Evolutionary conservation across 2,329 filamentous ascomycete genomes (phyloP).

Genomic region (Penicillium sp.): DNA sequence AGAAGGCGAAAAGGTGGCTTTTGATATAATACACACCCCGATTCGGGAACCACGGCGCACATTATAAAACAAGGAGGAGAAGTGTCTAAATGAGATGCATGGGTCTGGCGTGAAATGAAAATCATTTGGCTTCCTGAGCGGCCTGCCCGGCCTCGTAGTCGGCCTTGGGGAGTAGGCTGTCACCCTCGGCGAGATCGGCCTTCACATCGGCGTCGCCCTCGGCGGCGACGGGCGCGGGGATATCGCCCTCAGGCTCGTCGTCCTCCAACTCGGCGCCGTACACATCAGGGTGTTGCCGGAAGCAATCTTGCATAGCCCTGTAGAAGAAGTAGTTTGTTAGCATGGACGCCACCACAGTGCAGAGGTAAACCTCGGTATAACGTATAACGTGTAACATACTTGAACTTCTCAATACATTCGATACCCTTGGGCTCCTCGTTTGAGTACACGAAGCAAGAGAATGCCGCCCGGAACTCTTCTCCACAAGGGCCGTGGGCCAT

Average conservation of each 20-base stretch:
- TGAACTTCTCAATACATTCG: constrained; percentile 97
- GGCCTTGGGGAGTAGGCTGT: constrained; percentile 52
- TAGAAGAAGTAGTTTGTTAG: constrained; percentile 32
- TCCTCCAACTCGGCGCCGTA: constrained; percentile 89
- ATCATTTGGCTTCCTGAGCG: constrained; percentile 27
- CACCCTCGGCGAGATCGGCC: constrained; percentile 42
- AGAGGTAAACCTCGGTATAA: not conserved
- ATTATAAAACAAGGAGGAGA: constrained; percentile 11
- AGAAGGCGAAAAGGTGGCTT: constrained; percentile 18
- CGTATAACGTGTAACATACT: constrained; percentile 61
- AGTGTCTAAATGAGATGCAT: constrained; percentile 14
- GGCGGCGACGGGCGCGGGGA: constrained; percentile 31
- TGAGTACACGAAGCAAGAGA: constrained; percentile 98
- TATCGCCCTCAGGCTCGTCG: constrained; percentile 46
- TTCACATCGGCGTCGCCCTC: constrained; percentile 31
- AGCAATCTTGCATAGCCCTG: constrained; percentile 97
- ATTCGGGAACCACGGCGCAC: constrained; percentile 14
- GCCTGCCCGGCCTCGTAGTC: constrained; percentile 47
- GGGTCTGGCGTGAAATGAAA: constrained; percentile 10
- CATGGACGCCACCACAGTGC: not conserved
- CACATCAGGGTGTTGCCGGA: constrained; percentile 86
- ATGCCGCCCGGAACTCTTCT: constrained; percentile 90
- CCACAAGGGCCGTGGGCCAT: constrained; percentile 97
- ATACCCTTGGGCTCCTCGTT: constrained; percentile 95
- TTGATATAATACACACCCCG: constrained; percentile 30